Evolutionary conservation across 805 yeast genomes (phyloP).

Genomic region (Candida nemodendra): DNA sequence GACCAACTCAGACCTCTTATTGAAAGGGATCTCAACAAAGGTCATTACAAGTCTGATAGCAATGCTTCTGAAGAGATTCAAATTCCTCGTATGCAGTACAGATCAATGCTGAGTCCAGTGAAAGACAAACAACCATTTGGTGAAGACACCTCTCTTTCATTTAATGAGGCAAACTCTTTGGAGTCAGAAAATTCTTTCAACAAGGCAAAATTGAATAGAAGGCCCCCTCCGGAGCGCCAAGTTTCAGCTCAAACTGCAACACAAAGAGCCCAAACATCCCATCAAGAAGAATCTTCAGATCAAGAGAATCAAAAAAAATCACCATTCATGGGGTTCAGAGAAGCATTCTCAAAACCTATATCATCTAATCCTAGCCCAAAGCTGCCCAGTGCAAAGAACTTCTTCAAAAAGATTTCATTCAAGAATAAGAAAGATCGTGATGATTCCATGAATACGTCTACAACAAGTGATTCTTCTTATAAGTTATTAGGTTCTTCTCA

Average conservation of each 20-base stretch:
- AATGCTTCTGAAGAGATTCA: conserved; percentile 1
- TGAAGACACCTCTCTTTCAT: background rate
- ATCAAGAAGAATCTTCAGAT: background rate
- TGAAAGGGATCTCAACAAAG: background rate
- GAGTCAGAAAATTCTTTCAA: conserved; percentile 10
- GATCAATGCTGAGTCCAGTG: conserved; percentile 6
- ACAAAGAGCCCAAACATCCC: background rate
- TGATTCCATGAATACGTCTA: conserved; percentile 2
- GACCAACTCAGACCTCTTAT: background rate
- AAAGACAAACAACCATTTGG: background rate
- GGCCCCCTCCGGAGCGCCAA: conserved; percentile 17
- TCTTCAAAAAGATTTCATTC: conserved; percentile 21
- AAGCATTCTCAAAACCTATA: conserved; percentile 22
- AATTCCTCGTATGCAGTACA: conserved; percentile 3
- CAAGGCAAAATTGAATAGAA: conserved; percentile 13
- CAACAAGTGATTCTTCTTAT: conserved; percentile 6
- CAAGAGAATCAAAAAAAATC: conserved; percentile 16
- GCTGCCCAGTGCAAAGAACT: conserved; percentile 19
- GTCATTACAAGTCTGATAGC: background rate
- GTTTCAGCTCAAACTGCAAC: background rate
- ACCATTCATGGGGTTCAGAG: conserved; percentile 22
- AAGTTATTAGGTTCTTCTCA: conserved; percentile 8
- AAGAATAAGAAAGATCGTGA: conserved; percentile 13
- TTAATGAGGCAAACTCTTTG: conserved; percentile 1
- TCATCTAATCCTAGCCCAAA: conserved; percentile 14